A percentile compares a stretch with the other conserved stretches of the same genome.
Conservation (phyloP, 2,329 filamentous ascomycete species). For the Domatiomyces globalis region DNA sequence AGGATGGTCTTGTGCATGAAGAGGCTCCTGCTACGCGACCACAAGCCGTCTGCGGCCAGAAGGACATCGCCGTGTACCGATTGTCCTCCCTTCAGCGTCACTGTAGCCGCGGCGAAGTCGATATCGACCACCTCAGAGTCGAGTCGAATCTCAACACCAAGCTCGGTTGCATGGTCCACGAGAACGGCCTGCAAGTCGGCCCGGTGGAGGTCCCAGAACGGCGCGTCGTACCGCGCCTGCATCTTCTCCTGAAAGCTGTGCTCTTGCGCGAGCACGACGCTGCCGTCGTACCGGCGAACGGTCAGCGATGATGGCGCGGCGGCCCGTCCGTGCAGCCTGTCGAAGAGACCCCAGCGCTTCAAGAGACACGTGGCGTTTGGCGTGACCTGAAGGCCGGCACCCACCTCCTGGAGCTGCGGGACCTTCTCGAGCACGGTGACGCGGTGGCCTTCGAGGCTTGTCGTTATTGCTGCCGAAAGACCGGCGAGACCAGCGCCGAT, state of each 20-base stretch:
- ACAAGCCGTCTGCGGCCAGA: slow-evolving; percentile 37
- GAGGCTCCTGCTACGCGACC: slow-evolving; percentile 30
- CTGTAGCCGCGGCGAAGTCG: background rate
- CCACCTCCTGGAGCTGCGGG: slow-evolving; percentile 15
- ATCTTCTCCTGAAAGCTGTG: slow-evolving; percentile 41
- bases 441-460: slow-evolving; percentile 15
- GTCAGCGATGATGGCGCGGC: slow-evolving; percentile 23
- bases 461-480: slow-evolving; percentile 20
- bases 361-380: slow-evolving; percentile 17
- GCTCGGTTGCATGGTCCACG: slow-evolving; percentile 26
- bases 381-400: slow-evolving; percentile 18
- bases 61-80: slow-evolving; percentile 29
- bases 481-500: slow-evolving; percentile 22
- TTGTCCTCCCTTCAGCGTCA: background rate
- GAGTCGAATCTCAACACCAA: slow-evolving; percentile 27
- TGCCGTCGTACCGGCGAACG: slow-evolving; percentile 23
- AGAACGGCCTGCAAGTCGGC: slow-evolving; percentile 35
- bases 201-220: slow-evolving; percentile 37
- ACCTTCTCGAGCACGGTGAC: slow-evolving; percentile 20
- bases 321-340: slow-evolving; percentile 7
- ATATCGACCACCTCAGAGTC: slow-evolving; percentile 13
- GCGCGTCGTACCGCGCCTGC: slow-evolving; percentile 28
- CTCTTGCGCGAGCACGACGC: slow-evolving; percentile 30
- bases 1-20: slow-evolving; percentile 33
- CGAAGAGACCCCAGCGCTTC: slow-evolving; percentile 7